Evolutionary conservation across 805 yeast species (phyloP).

Genomic region (Cyberlindnera mississippiensis): DNA sequence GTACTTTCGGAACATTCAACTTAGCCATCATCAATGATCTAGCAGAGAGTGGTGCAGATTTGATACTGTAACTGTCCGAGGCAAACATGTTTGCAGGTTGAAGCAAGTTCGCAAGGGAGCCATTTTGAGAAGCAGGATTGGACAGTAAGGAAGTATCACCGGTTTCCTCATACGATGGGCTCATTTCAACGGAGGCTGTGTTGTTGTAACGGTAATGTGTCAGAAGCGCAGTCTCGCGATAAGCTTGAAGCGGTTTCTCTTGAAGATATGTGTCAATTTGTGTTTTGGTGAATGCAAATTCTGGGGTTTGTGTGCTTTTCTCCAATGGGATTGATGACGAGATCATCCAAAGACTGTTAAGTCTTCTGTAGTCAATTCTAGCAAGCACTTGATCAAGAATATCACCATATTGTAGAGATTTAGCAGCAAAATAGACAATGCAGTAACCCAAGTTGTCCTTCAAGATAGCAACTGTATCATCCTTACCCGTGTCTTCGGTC

Average conservation of each 20-base stretch:
- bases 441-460: conserved; percentile 23
- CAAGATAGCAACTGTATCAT: conserved; percentile 3
- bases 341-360: conserved; percentile 18
- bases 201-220: conserved; percentile 23
- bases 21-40: conserved; percentile 25
- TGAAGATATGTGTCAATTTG: conserved; percentile 6
- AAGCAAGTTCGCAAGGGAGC: conserved; percentile 18
- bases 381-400: conserved; percentile 15
- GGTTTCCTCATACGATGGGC: conserved; percentile 4
- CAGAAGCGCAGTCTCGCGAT: conserved; percentile 17
- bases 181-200: not conserved
- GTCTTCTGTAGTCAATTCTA: conserved; percentile 23
- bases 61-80: conserved; percentile 22
- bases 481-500: not conserved
- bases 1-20: conserved; percentile 24
- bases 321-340: conserved; percentile 13
- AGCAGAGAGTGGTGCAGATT: conserved; percentile 27
- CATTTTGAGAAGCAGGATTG: conserved; percentile 15
- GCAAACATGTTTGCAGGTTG: conserved; percentile 12
- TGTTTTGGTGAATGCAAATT: conserved; percentile 13
- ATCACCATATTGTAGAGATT: conserved; percentile 8
- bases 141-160: conserved; percentile 19
- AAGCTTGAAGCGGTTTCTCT: conserved; percentile 9
- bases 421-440: conserved; percentile 15
- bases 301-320: conserved; percentile 4